These are phyloP conservation scores for Garcia nutans DNA, from an alignment of 345 rosid species.

Conservation along the genomic window DNA sequence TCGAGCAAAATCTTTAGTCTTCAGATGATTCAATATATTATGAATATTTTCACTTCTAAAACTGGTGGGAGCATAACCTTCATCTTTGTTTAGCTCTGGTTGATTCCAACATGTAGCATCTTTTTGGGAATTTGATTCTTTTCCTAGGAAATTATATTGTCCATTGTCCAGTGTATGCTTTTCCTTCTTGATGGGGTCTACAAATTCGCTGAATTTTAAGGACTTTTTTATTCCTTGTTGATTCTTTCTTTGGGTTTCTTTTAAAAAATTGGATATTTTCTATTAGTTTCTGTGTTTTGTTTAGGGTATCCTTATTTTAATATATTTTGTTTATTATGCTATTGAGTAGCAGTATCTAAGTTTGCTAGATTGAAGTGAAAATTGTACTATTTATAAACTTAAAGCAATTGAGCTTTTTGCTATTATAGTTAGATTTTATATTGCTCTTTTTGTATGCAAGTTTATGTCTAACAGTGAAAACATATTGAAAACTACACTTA, in stretches of 20 bases:
- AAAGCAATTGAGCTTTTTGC: background rate
- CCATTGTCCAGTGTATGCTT: too few relatives aligned
- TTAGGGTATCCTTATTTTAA: too few relatives aligned
- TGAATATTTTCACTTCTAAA: background rate
- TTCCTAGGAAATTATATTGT: background rate
- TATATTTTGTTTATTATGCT: background rate
- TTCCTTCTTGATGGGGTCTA: too few relatives aligned
- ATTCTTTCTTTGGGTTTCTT: background rate
- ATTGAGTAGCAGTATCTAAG: background rate
- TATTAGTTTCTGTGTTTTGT: background rate
- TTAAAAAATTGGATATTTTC: background rate
- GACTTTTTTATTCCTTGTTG: too few relatives aligned
- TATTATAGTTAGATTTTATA: background rate
- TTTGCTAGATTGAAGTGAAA: background rate
- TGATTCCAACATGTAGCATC: background rate
- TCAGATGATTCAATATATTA: background rate
- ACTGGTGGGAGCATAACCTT: too few relatives aligned
- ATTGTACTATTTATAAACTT: background rate
- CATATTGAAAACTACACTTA: background rate
- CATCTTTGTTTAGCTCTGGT: background rate
- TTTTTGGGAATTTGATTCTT: background rate
- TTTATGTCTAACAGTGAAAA: background rate
- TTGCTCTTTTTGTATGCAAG: background rate
- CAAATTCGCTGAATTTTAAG: too few relatives aligned
- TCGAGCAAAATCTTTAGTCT: background rate